Percentiles rank a stretch among this genome's conserved stretches.
Conservation (phyloP, 495 filamentous ascomycete species). For the Penicillium cosmopolitanum region DNA sequence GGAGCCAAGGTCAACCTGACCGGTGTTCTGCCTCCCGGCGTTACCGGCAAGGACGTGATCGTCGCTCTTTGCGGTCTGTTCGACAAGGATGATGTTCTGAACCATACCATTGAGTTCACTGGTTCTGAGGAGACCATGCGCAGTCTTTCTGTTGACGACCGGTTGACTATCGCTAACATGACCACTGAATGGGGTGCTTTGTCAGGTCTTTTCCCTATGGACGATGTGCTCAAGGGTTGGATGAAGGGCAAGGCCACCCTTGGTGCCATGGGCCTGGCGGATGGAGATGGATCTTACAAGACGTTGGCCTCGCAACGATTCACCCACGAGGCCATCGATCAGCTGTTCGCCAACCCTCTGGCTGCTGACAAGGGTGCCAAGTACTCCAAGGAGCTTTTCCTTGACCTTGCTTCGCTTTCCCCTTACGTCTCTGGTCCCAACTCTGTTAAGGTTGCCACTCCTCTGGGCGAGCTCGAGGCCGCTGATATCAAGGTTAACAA, state of each 20-base stretch:
- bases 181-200: slow-evolving; percentile 94
- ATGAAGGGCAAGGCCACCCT: slow-evolving; percentile 73
- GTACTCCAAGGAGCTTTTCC: slow-evolving; percentile 81
- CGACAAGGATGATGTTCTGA: slow-evolving; percentile 87
- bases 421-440: slow-evolving; percentile 92
- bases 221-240: slow-evolving; percentile 74
- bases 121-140: slow-evolving; percentile 77
- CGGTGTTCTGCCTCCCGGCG: slow-evolving; percentile 74
- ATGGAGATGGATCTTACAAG: slow-evolving; percentile 44
- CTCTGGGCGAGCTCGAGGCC: slow-evolving; percentile 71
- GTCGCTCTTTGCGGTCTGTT: slow-evolving; percentile 87
- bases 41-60: slow-evolving; percentile 96
- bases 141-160: slow-evolving; percentile 75
- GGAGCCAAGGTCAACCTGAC: slow-evolving; percentile 80
- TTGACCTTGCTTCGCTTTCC: slow-evolving; percentile 79
- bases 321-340: slow-evolving; percentile 70
- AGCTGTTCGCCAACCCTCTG: slow-evolving; percentile 68
- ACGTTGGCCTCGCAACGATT: slow-evolving; percentile 54
- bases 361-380: slow-evolving; percentile 74
- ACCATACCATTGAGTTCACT: slow-evolving; percentile 90
- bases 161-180: slow-evolving; percentile 92
- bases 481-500: slow-evolving; percentile 78
- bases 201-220: slow-evolving; percentile 82
- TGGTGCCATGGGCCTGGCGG: slow-evolving; percentile 56
- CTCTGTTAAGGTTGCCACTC: slow-evolving; percentile 82